phyloP scores from a whole-genome alignment of 345 rosid genomes.

The Pistacia atlantica region DNA sequence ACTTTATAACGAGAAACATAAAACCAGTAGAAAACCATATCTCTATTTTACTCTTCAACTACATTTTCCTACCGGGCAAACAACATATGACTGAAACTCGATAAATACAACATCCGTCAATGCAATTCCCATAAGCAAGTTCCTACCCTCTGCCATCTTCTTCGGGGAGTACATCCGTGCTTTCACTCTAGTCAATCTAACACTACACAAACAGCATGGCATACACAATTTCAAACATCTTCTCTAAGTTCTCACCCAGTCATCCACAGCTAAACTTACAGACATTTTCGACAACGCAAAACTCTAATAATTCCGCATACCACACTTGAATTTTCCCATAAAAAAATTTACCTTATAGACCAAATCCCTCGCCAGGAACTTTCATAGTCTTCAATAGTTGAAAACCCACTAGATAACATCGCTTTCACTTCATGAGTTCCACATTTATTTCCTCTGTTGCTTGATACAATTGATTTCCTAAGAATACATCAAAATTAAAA shows the following conservation, averaged over 20 bases:
- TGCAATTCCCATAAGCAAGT: background rate
- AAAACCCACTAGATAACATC: background rate
- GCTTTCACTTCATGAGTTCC: conserved; percentile 10
- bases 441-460: conserved; percentile 4
- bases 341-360: conserved; percentile 17
- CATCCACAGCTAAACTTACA: background rate
- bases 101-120: background rate
- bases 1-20: background rate
- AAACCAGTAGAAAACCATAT: background rate
- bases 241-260: background rate
- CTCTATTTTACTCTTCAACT: background rate
- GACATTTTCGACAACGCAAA: background rate
- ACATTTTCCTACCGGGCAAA: background rate
- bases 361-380: conserved; percentile 22
- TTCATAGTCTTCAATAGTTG: conserved; percentile 8
- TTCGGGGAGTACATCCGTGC: no score
- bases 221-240: background rate
- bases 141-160: background rate
- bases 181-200: background rate
- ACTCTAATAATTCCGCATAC: background rate
- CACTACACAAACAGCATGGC: background rate
- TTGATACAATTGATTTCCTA: conserved; percentile 13
- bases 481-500: background rate
- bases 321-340: background rate
- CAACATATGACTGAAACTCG: background rate